phyloP scores from a whole-genome alignment of 106 monocot genomes.

The Chionographis japonica region DNA sequence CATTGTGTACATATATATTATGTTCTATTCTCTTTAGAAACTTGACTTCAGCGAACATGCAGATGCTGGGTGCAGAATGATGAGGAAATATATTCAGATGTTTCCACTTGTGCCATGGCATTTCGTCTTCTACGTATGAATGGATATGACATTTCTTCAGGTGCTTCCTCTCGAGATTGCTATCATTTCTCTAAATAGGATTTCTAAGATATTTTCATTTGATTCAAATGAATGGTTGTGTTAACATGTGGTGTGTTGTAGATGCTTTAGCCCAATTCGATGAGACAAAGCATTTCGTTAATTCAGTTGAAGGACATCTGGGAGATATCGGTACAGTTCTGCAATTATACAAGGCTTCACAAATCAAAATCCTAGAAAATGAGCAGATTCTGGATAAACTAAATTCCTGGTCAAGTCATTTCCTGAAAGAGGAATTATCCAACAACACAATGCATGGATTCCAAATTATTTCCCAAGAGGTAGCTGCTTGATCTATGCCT shows the following conservation, averaged over 20 bases:
- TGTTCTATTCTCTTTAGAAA: conserved; percentile 2
- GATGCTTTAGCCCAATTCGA: conserved; percentile 46
- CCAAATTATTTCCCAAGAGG: conserved; percentile 25
- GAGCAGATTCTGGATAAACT: conserved; percentile 62
- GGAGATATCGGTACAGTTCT: conserved; percentile 40
- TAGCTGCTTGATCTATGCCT: conserved; percentile 3
- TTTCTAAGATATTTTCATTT: not conserved
- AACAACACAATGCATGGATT: not conserved
- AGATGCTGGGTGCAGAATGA: conserved; percentile 75
- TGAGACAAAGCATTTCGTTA: conserved; percentile 29
- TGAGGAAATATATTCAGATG: conserved; percentile 62
- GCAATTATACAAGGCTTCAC: conserved; percentile 82
- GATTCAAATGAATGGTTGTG: not conserved
- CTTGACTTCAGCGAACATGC: conserved; percentile 18
- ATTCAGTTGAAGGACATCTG: conserved; percentile 35
- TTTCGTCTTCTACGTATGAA: conserved; percentile 83
- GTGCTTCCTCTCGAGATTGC: conserved; percentile 20
- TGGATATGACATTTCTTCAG: conserved; percentile 78
- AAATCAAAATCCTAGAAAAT: conserved; percentile 37
- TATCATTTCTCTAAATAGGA: not conserved
- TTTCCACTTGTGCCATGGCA: conserved; percentile 64
- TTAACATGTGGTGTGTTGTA: conserved; percentile 10
- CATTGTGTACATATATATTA: not conserved
- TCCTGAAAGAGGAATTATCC: conserved; percentile 37
- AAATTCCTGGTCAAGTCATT: conserved; percentile 39